Percentiles rank a stretch among this genome's conserved stretches.
These are phyloP conservation scores for Cutaneotrichosporon daszewskae DNA, from an alignment of 1,284 basidiomycete genomes.

Conservation along the genomic window DNA sequence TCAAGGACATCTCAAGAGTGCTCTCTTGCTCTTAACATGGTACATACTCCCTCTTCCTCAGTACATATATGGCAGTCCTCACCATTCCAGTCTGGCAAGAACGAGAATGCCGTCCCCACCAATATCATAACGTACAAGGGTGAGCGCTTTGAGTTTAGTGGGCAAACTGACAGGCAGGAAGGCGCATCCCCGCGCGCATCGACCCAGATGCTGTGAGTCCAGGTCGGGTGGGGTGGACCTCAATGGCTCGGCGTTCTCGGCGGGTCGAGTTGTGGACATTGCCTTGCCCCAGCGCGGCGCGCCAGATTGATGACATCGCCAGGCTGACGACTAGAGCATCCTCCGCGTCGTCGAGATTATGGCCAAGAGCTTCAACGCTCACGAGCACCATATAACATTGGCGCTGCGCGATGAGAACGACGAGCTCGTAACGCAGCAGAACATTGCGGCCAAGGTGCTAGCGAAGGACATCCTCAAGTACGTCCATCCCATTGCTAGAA, in stretches of 20 bases:
- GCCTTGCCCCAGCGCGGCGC: too few species aligned
- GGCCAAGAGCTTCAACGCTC: conserved; percentile 60
- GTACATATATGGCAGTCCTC: conserved; percentile 7
- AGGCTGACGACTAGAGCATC: conserved; percentile 25
- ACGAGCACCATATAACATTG: conserved; percentile 72
- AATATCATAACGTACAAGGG: conserved; percentile 42
- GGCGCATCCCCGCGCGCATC: conserved; percentile 40
- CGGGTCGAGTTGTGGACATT: too few species aligned
- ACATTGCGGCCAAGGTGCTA: conserved; percentile 74
- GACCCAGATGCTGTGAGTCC: conserved; percentile 41
- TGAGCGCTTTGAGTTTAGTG: conserved; percentile 7
- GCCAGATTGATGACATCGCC: too few species aligned
- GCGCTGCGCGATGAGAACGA: conserved; percentile 82
- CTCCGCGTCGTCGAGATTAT: conserved; percentile 43
- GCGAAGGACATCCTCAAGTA: conserved; percentile 73
- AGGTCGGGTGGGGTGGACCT: not conserved
- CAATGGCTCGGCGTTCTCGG: too few species aligned
- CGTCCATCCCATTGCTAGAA: conserved; percentile 32
- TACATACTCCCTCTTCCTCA: conserved; percentile 11
- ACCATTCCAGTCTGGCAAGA: conserved; percentile 22
- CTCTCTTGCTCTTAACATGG: conserved; percentile 3
- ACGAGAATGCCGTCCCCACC: conserved; percentile 38
- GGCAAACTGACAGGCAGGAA: conserved; percentile 26
- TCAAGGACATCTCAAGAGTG: not conserved
- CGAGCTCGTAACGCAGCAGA: conserved; percentile 81